A percentile compares a stretch with the other conserved stretches of the same genome.
These are phyloP conservation scores for Malassezia restricta DNA, from an alignment of 1,284 basidiomycete species.

Conservation along the genomic window DNA sequence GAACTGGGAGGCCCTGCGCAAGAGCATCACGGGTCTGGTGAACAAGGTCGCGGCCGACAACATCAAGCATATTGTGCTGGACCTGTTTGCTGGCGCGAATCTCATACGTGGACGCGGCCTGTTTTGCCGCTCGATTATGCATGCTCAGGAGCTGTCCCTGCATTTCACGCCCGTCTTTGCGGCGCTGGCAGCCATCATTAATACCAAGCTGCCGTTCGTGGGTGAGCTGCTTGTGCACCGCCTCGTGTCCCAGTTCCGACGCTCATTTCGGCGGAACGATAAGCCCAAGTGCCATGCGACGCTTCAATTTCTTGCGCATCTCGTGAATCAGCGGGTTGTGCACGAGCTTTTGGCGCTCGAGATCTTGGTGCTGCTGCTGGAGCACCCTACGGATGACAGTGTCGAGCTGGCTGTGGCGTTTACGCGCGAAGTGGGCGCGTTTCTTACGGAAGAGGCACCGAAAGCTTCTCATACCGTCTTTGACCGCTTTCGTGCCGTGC, in stretches of 20 bases:
- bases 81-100: slow-evolving; percentile 49
- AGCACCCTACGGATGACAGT: slow-evolving; percentile 89
- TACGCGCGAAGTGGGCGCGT: slow-evolving; percentile 91
- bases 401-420: slow-evolving; percentile 97
- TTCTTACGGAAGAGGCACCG: slow-evolving; percentile 81
- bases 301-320: slow-evolving; percentile 87
- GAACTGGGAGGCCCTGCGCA: slow-evolving; percentile 94
- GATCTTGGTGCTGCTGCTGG: slow-evolving; percentile 82
- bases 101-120: slow-evolving; percentile 42
- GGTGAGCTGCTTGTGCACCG: slow-evolving; percentile 81
- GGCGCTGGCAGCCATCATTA: slow-evolving; percentile 82
- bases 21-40: slow-evolving; percentile 97
- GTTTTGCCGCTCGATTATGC: slow-evolving; percentile 73
- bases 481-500: slow-evolving; percentile 86
- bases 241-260: slow-evolving; percentile 84
- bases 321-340: slow-evolving; percentile 89
- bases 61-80: slow-evolving; percentile 92
- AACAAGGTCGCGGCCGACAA: slow-evolving; percentile 77
- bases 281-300: slow-evolving; percentile 92
- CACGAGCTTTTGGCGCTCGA: slow-evolving; percentile 89
- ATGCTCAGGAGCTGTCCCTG: slow-evolving; percentile 87
- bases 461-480: slow-evolving; percentile 85
- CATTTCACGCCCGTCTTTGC: slow-evolving; percentile 97
- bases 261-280: slow-evolving; percentile 92
- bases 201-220: slow-evolving; percentile 90